Percentiles rank a stretch among this genome's conserved stretches.
phyloP scores from a whole-genome alignment of 768 basidiomycete species.

The Paxillus ammoniavirescens region DNA sequence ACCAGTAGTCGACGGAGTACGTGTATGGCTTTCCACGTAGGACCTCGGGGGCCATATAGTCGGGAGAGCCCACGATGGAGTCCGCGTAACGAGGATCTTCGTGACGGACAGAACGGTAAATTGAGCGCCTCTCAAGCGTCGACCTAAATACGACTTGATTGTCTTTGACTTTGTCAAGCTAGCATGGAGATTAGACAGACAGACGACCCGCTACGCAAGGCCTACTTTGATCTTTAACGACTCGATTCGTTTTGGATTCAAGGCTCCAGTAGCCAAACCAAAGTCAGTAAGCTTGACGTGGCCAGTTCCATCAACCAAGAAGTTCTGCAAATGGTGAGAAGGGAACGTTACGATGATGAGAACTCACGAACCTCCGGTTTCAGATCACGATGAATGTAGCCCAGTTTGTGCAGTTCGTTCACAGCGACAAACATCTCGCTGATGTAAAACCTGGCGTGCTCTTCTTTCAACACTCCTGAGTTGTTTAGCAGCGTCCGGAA shows the following conservation, averaged over 20 bases:
- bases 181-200: conserved; percentile 8
- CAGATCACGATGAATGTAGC: conserved; percentile 97
- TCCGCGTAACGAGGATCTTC: conserved; percentile 94
- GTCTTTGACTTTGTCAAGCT: conserved; percentile 97
- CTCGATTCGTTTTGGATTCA: conserved; percentile 93
- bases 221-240: conserved; percentile 87
- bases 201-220: background rate
- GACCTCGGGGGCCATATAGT: conserved; percentile 98
- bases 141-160: conserved; percentile 86
- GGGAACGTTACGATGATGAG: background rate
- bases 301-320: conserved; percentile 91
- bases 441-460: conserved; percentile 96
- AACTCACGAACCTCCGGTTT: conserved; percentile 83
- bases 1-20: conserved; percentile 98
- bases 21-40: conserved; percentile 93
- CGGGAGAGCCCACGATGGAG: conserved; percentile 96
- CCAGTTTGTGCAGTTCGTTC: conserved; percentile 92
- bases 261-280: conserved; percentile 92
- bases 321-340: conserved; percentile 59
- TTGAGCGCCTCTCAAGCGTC: conserved; percentile 90
- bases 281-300: conserved; percentile 99
- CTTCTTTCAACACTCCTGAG: conserved; percentile 95
- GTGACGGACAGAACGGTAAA: conserved; percentile 89
- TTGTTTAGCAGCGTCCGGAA: conserved; percentile 98
- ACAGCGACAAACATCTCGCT: conserved; percentile 97